Evolutionary conservation across 108 stramenopile species (phyloP).

Genomic region (Poteriospumella lacustris): DNA sequence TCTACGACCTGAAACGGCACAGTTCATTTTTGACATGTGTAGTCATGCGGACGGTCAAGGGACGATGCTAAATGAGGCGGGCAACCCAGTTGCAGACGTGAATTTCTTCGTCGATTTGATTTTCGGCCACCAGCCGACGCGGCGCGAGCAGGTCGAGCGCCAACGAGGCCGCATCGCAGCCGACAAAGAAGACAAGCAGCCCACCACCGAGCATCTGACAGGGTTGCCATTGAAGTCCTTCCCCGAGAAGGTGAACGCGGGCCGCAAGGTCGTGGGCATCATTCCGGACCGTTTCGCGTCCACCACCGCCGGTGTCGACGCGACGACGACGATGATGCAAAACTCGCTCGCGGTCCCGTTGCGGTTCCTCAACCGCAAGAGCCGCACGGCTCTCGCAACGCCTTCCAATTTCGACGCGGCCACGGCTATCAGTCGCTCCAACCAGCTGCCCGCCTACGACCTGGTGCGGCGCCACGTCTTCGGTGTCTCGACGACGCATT

Average conservation of each 20-base stretch:
- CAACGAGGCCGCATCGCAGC: too few relatives aligned
- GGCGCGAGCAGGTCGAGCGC: too few relatives aligned
- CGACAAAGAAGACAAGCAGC: too few relatives aligned
- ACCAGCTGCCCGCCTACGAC: background rate
- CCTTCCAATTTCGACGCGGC: background rate
- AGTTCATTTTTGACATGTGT: background rate
- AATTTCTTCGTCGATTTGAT: background rate
- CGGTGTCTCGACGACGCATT: background rate
- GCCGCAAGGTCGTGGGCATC: background rate
- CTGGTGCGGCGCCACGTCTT: background rate
- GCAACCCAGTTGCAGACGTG: background rate
- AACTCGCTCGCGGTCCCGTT: conserved; percentile 2
- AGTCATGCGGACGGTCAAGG: background rate
- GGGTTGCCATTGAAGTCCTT: too few relatives aligned
- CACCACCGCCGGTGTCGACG: background rate
- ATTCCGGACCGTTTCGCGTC: background rate
- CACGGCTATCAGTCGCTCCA: background rate
- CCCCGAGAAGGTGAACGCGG: background rate
- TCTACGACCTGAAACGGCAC: background rate
- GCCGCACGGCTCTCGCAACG: background rate
- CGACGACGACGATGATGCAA: background rate
- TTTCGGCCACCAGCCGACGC: too few relatives aligned
- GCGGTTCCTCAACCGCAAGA: background rate
- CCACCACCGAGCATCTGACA: too few relatives aligned
- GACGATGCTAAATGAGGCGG: background rate